Base-by-base conservation (phyloP, 495 filamentous ascomycete genomes). In the Pseudomonodictys pantanalensis region DNA sequence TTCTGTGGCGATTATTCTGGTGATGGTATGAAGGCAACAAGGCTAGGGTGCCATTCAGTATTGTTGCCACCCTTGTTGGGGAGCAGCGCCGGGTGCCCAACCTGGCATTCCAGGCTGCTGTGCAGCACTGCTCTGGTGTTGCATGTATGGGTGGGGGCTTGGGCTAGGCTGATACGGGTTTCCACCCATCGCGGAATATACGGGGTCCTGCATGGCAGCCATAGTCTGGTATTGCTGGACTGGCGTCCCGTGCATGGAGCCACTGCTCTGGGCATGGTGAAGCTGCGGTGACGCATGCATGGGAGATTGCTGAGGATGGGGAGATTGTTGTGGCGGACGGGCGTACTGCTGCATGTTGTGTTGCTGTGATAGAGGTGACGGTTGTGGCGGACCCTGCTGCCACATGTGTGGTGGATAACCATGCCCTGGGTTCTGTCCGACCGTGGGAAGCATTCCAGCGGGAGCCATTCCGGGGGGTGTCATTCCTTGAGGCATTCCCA, bases 211-310 rank as follows among this genome's bases (percentile, higher is more conserved):
- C 72, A 72, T 72, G 18, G 68, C 49, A 18, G 52, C 55, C 67
- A 75, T 73, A 6, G 67, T 68, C 17, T 50, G 55, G 52, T 75
- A 75, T 18, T 52, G 53, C 52, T 72, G 69, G 24, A 67, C 62
- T 15, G 64, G 64, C 32, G 62, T 58, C 18, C 53, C 58, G 26
- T 72, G 71, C 66, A 75, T 70, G 1, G 73, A 68, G 3, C 62
- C 68, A 49, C 68, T 70, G 18, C 70, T 68, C 12, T 77, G 75
- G 20, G 69, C 58, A 28, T 86, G 86, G 25, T 82, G 85, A 15
- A 85, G 75, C 57, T 85, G 84, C 24, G 83, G 79, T 26, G 81
- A 78, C 78, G 80, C 32, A 29, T 70, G 67, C 18, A 70, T 64
- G 7, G 71, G 68, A 7, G 71, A 71, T 28, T 70, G 71, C 33